Conservation (phyloP, 148 eudicot genomes). For the Vaccinium darrowii region DNA sequence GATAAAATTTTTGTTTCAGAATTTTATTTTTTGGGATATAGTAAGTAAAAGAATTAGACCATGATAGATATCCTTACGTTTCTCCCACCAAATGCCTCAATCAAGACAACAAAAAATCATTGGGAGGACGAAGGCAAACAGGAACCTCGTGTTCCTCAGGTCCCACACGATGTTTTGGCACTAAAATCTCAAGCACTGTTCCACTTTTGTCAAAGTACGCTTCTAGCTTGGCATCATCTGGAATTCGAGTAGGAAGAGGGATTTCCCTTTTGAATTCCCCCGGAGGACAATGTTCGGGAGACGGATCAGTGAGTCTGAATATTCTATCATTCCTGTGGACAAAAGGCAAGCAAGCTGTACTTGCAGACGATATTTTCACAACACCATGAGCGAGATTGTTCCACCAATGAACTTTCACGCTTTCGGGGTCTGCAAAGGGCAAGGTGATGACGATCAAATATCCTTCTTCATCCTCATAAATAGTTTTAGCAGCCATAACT, state of each 20-base stretch:
- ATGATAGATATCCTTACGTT: constrained; percentile 31
- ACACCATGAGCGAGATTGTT: constrained; percentile 63
- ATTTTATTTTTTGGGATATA: constrained; percentile 22
- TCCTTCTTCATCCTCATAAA: constrained; percentile 79
- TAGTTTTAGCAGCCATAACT: constrained; percentile 68
- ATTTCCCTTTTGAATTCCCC: constrained; percentile 77
- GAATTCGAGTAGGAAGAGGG: constrained; percentile 62
- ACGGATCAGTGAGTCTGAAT: constrained; percentile 65
- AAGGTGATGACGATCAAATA: constrained; percentile 55
- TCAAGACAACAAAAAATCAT: constrained; percentile 59
- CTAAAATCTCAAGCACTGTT: constrained; percentile 67
- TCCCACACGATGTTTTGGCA: constrained; percentile 66
- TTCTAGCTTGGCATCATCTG: constrained; percentile 81
- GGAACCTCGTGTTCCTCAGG: constrained; percentile 82
- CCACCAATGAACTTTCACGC: constrained; percentile 81
- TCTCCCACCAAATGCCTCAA: constrained; percentile 23
- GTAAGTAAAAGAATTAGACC: constrained; percentile 16
- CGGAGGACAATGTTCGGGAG: constrained; percentile 80
- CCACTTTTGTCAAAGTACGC: constrained; percentile 69
- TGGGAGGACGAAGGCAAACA: constrained; percentile 65
- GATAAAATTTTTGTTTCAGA: constrained; percentile 1
- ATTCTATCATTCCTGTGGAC: constrained; percentile 59
- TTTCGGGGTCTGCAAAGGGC: constrained; percentile 65
- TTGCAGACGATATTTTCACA: constrained; percentile 61
- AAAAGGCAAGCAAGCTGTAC: constrained; percentile 60